These are phyloP conservation scores for Penicillium cosmopolitanum DNA, from an alignment of 495 filamentous ascomycete genomes.

Conservation along the genomic window DNA sequence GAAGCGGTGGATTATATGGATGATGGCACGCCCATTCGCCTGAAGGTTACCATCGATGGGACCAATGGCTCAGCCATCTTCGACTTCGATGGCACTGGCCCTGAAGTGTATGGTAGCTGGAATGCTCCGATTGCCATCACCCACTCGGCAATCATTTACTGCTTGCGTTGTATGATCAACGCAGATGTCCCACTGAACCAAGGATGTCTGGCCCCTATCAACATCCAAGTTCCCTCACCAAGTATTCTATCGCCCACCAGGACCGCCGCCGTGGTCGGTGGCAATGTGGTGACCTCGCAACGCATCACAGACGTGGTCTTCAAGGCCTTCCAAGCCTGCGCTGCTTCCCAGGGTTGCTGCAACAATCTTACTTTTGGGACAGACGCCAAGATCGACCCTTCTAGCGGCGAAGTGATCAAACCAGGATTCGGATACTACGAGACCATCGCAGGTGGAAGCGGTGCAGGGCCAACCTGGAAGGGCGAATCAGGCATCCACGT, in stretches of 20 bases:
- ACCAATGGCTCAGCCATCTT: slow-evolving; percentile 87
- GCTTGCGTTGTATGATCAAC: slow-evolving; percentile 86
- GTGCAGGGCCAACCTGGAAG: slow-evolving; percentile 85
- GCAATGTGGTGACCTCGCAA: slow-evolving; percentile 91
- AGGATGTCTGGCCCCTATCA: slow-evolving; percentile 87
- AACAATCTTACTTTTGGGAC: slow-evolving; percentile 73
- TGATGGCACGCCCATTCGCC: slow-evolving; percentile 86
- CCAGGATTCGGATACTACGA: slow-evolving; percentile 98
- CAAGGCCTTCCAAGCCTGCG: slow-evolving; percentile 86
- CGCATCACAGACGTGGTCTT: slow-evolving; percentile 94
- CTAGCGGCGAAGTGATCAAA: slow-evolving; percentile 74
- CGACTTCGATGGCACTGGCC: slow-evolving; percentile 84
- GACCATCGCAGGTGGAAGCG: slow-evolving; percentile 91
- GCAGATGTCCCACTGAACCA: slow-evolving; percentile 97
- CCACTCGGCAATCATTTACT: slow-evolving; percentile 96
- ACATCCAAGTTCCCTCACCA: slow-evolving; percentile 79
- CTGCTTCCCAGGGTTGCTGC: slow-evolving; percentile 88
- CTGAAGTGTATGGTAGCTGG: slow-evolving; percentile 92
- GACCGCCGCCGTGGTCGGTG: slow-evolving; percentile 90
- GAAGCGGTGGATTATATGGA: slow-evolving; percentile 95
- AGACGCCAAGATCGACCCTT: slow-evolving; percentile 54
- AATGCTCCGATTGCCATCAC: slow-evolving; percentile 95
- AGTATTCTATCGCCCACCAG: slow-evolving; percentile 86
- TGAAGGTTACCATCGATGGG: slow-evolving; percentile 84
- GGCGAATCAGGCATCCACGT: slow-evolving; percentile 90